These are phyloP conservation scores for Begonia masoniana DNA, from an alignment of 306 rosid species.

Conservation along the genomic window DNA sequence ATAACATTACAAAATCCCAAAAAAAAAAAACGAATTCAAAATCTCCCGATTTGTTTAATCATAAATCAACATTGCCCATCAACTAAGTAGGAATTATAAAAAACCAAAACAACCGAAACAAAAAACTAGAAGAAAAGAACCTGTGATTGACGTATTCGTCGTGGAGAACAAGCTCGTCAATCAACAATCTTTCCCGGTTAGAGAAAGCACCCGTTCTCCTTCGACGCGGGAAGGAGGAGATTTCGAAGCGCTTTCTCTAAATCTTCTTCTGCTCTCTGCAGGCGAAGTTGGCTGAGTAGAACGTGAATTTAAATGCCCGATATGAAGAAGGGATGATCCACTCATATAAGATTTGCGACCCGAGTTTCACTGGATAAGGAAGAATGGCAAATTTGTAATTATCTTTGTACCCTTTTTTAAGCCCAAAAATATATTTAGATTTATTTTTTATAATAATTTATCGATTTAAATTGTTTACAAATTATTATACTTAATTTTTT, in stretches of 20 bases:
- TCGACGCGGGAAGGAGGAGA: conserved; percentile 11
- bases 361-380: too few relatives aligned
- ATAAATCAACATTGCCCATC: too few relatives aligned
- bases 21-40: neutral
- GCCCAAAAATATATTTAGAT: too few relatives aligned
- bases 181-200: neutral
- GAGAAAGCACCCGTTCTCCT: conserved; percentile 24
- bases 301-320: too few relatives aligned
- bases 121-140: conserved; percentile 7
- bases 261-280: neutral
- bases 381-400: too few relatives aligned
- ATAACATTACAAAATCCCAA: neutral
- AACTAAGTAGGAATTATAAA: neutral
- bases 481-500: too few relatives aligned
- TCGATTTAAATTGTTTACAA: too few relatives aligned
- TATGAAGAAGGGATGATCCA: too few relatives aligned
- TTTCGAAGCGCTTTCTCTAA: conserved; percentile 13
- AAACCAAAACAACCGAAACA: neutral
- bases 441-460: too few relatives aligned
- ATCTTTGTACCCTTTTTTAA: too few relatives aligned
- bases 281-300: too few relatives aligned
- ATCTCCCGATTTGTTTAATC: neutral
- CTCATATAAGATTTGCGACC: too few relatives aligned
- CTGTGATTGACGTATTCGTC: conserved; percentile 1
- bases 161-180: conserved; percentile 23